Percentiles rank a stretch among this genome's conserved stretches.
These are phyloP conservation scores for Zasmidium citrigriseum DNA, from an alignment of 2,329 filamentous ascomycete species.

Conservation along the genomic window DNA sequence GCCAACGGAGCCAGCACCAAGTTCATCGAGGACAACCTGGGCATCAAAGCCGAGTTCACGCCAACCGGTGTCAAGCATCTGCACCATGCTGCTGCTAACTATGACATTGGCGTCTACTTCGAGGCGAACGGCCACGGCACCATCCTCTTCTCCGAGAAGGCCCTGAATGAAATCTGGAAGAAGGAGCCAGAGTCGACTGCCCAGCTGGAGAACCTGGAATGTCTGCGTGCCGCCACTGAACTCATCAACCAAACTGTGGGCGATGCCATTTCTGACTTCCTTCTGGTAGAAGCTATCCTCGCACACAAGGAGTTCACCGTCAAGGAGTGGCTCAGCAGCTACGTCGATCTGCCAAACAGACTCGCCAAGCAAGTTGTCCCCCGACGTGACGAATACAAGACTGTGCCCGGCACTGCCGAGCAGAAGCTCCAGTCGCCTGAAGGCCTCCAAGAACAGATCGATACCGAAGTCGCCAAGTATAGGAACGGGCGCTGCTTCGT, in stretches of 20 bases:
- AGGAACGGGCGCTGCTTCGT: conserved; percentile 87
- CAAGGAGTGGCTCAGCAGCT: conserved; percentile 85
- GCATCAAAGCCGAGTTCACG: conserved; percentile 88
- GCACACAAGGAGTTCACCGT: conserved; percentile 92
- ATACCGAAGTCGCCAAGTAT: conserved; percentile 85
- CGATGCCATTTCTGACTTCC: conserved; percentile 91
- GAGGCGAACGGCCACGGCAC: conserved; percentile 98
- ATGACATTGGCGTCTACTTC: conserved; percentile 96
- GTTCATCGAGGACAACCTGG: conserved; percentile 85
- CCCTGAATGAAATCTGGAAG: conserved; percentile 74
- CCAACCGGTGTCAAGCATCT: conserved; percentile 96
- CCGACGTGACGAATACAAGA: conserved; percentile 85
- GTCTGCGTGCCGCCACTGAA: conserved; percentile 77
- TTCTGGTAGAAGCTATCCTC: conserved; percentile 93
- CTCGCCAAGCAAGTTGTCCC: conserved; percentile 90
- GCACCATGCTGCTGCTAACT: conserved; percentile 92
- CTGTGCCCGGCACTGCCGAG: conserved; percentile 77
- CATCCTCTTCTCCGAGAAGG: conserved; percentile 86
- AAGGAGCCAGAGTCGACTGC: conserved; percentile 86
- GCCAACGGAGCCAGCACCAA: conserved; percentile 93
- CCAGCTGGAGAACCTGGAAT: conserved; percentile 85
- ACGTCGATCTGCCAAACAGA: conserved; percentile 90
- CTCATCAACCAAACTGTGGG: conserved; percentile 98
- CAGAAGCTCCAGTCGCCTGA: conserved; percentile 77
- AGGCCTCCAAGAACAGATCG: conserved; percentile 82